Percentiles rank a stretch among this genome's conserved stretches.
phyloP scores from a whole-genome alignment of 2,329 filamentous ascomycete genomes.

The Paecilomyces variotii region DNA sequence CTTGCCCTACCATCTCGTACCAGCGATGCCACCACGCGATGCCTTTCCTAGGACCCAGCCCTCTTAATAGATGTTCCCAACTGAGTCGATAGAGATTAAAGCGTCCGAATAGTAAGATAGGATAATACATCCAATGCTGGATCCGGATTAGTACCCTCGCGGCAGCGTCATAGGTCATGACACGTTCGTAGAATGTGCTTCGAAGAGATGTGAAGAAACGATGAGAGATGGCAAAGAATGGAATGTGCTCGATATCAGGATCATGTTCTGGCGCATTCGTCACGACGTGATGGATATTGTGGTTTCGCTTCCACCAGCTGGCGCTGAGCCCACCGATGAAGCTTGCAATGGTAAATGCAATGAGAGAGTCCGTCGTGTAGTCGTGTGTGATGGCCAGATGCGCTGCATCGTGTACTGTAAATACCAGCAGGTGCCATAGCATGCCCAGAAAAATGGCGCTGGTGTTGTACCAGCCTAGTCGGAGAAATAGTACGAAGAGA shows the following conservation, averaged over 20 bases:
- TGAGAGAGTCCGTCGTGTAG: slow-evolving; percentile 71
- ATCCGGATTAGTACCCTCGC: slow-evolving; percentile 61
- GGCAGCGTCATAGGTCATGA: slow-evolving; percentile 70
- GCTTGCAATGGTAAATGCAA: slow-evolving; percentile 85
- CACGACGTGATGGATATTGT: slow-evolving; percentile 95
- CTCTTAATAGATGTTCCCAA: slow-evolving; percentile 66
- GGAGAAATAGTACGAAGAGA: slow-evolving; percentile 54
- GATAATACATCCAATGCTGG: slow-evolving; percentile 77
- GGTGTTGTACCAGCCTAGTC: slow-evolving; percentile 56
- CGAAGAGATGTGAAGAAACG: slow-evolving; percentile 64
- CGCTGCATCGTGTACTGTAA: slow-evolving; percentile 57
- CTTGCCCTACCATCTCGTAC: slow-evolving; percentile 67
- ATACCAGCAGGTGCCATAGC: neutral
- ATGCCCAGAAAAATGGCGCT: slow-evolving; percentile 53
- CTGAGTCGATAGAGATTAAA: slow-evolving; percentile 82
- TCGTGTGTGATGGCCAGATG: slow-evolving; percentile 96
- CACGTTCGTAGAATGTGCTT: slow-evolving; percentile 74
- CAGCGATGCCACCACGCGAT: slow-evolving; percentile 76
- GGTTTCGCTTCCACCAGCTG: slow-evolving; percentile 95
- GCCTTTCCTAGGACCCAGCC: slow-evolving; percentile 64
- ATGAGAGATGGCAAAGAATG: slow-evolving; percentile 80
- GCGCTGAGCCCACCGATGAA: slow-evolving; percentile 82
- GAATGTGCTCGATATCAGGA: slow-evolving; percentile 87
- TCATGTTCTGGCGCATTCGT: slow-evolving; percentile 95
- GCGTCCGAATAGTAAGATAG: slow-evolving; percentile 68